Base-by-base conservation (phyloP, 2,329 filamentous ascomycete genomes). In the Trichoderma polysporum region DNA sequence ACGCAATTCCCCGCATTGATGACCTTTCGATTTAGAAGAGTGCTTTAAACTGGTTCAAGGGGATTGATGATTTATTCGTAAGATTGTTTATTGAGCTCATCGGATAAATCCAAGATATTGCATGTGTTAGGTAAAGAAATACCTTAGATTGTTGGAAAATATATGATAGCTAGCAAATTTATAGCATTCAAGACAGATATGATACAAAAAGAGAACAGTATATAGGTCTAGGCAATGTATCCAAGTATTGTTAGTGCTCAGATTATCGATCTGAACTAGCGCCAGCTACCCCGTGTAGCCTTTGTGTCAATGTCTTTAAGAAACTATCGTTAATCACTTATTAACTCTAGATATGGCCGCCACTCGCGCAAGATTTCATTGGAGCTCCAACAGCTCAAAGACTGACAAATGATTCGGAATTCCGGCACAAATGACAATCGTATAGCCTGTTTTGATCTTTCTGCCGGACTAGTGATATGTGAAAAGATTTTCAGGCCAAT, bases 1-100 rank as follows among this genome's bases (percentile, higher is more conserved):
- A 74, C 73, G 27, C 77, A 81, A 70, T 67, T 81, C 6, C 78
- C 79, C 0, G 72, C 75, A 4, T 70, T 80, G 39, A 53, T 73
- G 69, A 68, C 70, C 0, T 69, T 74, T 53, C 58, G 69, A 13
- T 63, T 69, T 10, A 70, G 63, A 62, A 68, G 22, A 25, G 22
- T n/a, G 1, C 6, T 17, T 15, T 53, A 60, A 50, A 13, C 25
- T 4, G 3, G 10, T 27, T 4, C 5, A 5, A 12, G 19, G 25
- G n/a, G 27, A 22, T 9, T 52, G 4, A 17, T 3, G 2, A 33
- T 22, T 13, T 54, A 7, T 4, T 1, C 4, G 12, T 2, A 9
- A 3, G 3, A 17, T 3, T n/a, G n/a, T n/a, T 2, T 22, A 27
- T 27, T 50, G 6, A 22, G 13, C 13, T 4, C 8, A 12, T 45